Base-by-base conservation (phyloP, 768 basidiomycete genomes). In the Podaxis sp. region DNA sequence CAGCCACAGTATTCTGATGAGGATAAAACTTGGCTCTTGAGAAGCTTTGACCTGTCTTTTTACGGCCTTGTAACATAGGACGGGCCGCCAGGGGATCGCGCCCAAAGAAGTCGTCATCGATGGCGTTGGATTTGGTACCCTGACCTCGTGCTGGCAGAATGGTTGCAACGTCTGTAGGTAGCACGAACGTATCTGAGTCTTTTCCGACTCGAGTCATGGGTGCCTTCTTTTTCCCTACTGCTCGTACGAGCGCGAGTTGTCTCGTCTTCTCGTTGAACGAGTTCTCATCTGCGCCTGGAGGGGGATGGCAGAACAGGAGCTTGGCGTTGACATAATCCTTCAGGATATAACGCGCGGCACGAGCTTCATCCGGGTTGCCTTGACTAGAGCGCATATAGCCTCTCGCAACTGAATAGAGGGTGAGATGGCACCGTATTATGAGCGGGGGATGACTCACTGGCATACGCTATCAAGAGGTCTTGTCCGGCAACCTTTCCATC, bases 281-380 rank as follows among this genome's bases (percentile, higher is more conserved):
- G 53, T 84, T 80, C 33, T 88, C 83, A 1, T 83, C 71, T 3
- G 85, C 74, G 11, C 77, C 85, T 1, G 96, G 94, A n/a, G 96
- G 92, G 15, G 93, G 87, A 66, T 96, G 91, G 66, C 93, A 95
- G 73, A 85, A 98, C 8, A 99, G 81, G 0, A 99, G 81, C 69
- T 93, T 95, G 26, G 92, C 97, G 68, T 91, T 95, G 64, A 99
- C 95, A 70, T 96, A 99, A 76, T 99, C 97, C 74, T 99, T 99
- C 54, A 99, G 82, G 60, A 99, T 81, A 71, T 90, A 90, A 63
- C 97, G 87, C 15, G 96, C 93, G 0, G 97, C 87, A 56, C 95
- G 89, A 33, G 97, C 94, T 71, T 98, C 95, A 71, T 99, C 97
- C 10, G 96, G 96, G 75, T 96, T 97, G 48, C 97, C 97, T 77